Evolutionary conservation across 108 stramenopile species (phyloP), one percentile per base, ranked within the genome.

Genomic region (Cylindrotheca closterium): DNA sequence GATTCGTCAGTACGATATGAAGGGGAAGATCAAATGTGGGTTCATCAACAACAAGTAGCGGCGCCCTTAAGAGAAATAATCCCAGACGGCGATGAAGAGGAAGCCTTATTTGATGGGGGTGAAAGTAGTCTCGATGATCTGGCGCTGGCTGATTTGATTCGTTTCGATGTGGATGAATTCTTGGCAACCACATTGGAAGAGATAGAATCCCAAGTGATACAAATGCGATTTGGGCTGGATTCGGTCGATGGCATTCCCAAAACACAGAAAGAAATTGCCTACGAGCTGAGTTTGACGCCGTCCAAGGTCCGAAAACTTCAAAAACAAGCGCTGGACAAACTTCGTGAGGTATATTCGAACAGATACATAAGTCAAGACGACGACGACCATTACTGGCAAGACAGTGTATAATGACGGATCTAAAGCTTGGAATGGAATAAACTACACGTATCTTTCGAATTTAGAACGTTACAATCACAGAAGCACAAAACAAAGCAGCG

Each of bases 171-270:
- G 30, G 67, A 78, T 32, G 68, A 78, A 30, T 86, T 86, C 52
- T 54, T 86, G n/a, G 48, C 54, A 1, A 68, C 65, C 21, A 79
- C 75, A 1, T 65, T 86, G 55, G 65, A 58, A 8, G 64, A 60
- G 21, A 47, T 58, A 17, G 84, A 86, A 34, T 49, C 67, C 24
- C 58, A 74, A 57, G 68, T 82, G 30, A 80, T 86, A 65, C 84
- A 77, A 57, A 65, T 82, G 70, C 50, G 75, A 57, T 86, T 76
- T 68, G 84, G 84, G 3, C 50, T 86, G 56, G 78, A 77, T 12
- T 42, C 37, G 37, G 37, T 42, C 10, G 78, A 73, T 21, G 60
- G 56, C 31, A 46, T 32, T 29, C 70, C 74, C 12, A 75, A 60
- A 34, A 66, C 65, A 23, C 63, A 66, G 22, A 65, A 65, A 32